These are phyloP conservation scores for Fusarium lyarnte DNA, from an alignment of 2,329 filamentous ascomycete genomes.

Conservation along the genomic window DNA sequence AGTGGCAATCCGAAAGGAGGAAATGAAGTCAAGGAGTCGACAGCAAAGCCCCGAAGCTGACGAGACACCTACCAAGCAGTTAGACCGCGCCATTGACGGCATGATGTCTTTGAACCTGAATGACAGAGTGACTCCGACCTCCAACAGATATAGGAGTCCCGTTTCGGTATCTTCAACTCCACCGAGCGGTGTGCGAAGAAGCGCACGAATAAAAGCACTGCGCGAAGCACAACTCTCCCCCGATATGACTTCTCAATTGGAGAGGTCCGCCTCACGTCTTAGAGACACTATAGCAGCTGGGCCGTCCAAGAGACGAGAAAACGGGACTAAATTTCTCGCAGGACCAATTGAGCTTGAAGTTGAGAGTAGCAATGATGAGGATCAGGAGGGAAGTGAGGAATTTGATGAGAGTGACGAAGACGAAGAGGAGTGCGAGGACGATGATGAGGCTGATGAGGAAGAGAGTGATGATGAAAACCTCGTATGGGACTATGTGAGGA, in stretches of 20 bases:
- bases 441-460: background rate
- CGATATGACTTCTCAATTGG: background rate
- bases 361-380: background rate
- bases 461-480: background rate
- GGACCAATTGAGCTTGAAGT: background rate
- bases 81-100: background rate
- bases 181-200: background rate
- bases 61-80: background rate
- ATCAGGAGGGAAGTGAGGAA: background rate
- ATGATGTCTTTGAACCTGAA: background rate
- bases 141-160: background rate
- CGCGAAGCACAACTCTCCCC: background rate
- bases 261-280: background rate
- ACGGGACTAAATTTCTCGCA: background rate
- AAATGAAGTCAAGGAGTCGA: background rate
- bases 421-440: background rate
- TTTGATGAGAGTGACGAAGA: background rate
- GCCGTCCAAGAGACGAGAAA: background rate
- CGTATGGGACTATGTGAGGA: background rate
- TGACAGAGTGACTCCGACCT: background rate
- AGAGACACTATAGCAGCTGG: background rate
- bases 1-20: background rate
- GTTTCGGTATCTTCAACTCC: background rate
- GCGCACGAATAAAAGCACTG: background rate
- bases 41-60: background rate